These are phyloP conservation scores for Pelargonium citronellum DNA, from an alignment of 441 rosid genomes.

Conservation along the genomic window DNA sequence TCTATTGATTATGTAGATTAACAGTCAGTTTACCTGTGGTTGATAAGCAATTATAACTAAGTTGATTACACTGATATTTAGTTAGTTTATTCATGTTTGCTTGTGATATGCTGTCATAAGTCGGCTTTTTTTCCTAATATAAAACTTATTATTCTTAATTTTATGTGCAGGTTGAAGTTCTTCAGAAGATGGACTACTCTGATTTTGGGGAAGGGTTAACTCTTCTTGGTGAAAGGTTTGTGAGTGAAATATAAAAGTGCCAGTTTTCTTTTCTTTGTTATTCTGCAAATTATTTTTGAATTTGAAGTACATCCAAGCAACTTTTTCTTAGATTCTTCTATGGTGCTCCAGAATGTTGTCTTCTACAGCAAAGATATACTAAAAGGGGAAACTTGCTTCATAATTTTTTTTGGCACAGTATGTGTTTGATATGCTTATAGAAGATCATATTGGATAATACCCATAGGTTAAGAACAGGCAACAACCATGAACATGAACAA, in stretches of 20 bases:
- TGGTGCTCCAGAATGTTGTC: background rate
- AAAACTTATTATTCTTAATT: background rate
- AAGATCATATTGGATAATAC: too few relatives aligned
- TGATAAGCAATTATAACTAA: too few relatives aligned
- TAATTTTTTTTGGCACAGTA: background rate
- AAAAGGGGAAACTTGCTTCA: too few relatives aligned
- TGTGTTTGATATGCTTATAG: background rate
- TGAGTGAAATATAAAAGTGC: constrained; percentile 2
- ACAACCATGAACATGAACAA: too few relatives aligned
- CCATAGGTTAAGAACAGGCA: too few relatives aligned
- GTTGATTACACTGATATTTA: too few relatives aligned
- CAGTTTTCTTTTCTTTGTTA: constrained; percentile 14
- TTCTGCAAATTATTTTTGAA: constrained; percentile 1
- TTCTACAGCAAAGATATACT: too few relatives aligned
- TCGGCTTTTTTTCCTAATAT: background rate
- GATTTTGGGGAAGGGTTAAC: constrained; percentile 94
- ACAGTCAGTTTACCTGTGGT: constrained; percentile 3
- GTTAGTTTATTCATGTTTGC: background rate
- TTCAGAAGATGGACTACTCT: constrained; percentile 48
- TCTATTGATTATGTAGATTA: background rate
- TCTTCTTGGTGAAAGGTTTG: constrained; percentile 73
- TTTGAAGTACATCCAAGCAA: background rate
- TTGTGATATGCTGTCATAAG: background rate
- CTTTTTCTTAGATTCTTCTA: background rate
- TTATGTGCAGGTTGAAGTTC: constrained; percentile 48